Evolutionary conservation across 2,329 filamentous ascomycete species (phyloP), one percentile per base, ranked within the genome.

Genomic region (Chrysosporium queenslandicum): DNA sequence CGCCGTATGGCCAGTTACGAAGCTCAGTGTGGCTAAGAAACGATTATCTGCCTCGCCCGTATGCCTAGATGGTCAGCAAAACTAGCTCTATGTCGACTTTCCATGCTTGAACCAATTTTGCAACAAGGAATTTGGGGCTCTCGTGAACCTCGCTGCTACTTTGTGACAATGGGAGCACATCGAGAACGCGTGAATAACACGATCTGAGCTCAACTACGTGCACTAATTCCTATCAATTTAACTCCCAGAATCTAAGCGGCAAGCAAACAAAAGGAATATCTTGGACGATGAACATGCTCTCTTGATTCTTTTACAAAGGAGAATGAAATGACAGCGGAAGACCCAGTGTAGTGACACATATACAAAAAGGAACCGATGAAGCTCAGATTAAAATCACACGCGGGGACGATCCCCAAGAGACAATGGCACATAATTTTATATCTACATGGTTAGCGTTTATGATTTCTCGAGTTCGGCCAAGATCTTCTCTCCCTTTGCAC

Each of bases 401-500:
- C n/a, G 40, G 50, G 45, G 36, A 40, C 21, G 21, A 46, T 42
- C 50, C 51, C 39, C 18, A 50, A 46, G 46, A 30, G 34, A 8
- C 46, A 54, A 46, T 50, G 41, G 30, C 53, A 51, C 49, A 54
- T 48, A 34, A 51, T 50, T 37, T 49, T 54, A 52, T 52, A 53
- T 56, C 47, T 55, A 53, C 53, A 55, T 43, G 50, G 50, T 55
- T 54, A 54, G 47, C 49, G 53, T 49, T 53, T 57, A 58, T 54
- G 51, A 55, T 66, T 76, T 74, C 73, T 92, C 87, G 66, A 97
- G 80, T 67, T 97, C 92, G 66, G 92, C 90, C 71, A 98, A 78
- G 80, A 98, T 97, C 89, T 97, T 95, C 84, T 96, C 90, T 79
- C 91, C 92, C 88, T 98, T 98, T 69, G 80, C 83, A 71, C 86